Evolutionary conservation across 1,284 basidiomycete genomes (phyloP), one percentile per base, ranked within the genome.

Genomic region (Fomes fomentarius): DNA sequence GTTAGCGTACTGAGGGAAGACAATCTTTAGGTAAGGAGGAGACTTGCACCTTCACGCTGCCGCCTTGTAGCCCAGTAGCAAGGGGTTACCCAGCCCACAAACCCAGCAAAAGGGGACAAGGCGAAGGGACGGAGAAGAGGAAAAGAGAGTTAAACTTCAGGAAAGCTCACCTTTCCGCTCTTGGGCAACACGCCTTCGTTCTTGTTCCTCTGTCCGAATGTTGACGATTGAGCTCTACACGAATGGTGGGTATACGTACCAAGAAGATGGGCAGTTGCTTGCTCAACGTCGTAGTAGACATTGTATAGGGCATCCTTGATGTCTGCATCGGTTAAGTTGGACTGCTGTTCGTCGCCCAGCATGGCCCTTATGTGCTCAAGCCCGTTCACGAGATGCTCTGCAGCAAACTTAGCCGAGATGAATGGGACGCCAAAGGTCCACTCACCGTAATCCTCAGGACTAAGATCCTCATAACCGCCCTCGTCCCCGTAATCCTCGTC

Each of bases 261-360:
- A 38, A 89, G 63, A 22, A 94, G 76, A 81, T 86, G 91, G 34
- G 83, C 73, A 14, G 96, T 74, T 6, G 91, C 86, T 66, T 87
- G 81, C 37, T 93, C 85, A 17, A 91, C 81, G 66, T 98, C 88
- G 66, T 97, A 98, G 73, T 91, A 93, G 63, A 80, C 85, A 63
- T 98, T 87, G 90, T 94, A 98, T 40, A 98, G 76, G 1, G 83
- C 80, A 62, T 95, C 90, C 65, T 83, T 85, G 69, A 99, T 91
- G 47, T 84, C 80, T 35, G 75, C 71, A 68, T 96, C 92, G 33
- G 88, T 77, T 45, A 96, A 74, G 15, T 85, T 87, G 30, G 86
- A 87, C 38, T 75, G 66, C 7, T 78, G 80, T 66, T 86, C 79
- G 57, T 83, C 76, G 21, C 93, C 93, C 35, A 97, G 70, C 15